Percentiles rank a stretch among this genome's conserved stretches.
Conservation (phyloP, 2,329 filamentous ascomycete species). For the Ceratocystis eucalypticola region DNA sequence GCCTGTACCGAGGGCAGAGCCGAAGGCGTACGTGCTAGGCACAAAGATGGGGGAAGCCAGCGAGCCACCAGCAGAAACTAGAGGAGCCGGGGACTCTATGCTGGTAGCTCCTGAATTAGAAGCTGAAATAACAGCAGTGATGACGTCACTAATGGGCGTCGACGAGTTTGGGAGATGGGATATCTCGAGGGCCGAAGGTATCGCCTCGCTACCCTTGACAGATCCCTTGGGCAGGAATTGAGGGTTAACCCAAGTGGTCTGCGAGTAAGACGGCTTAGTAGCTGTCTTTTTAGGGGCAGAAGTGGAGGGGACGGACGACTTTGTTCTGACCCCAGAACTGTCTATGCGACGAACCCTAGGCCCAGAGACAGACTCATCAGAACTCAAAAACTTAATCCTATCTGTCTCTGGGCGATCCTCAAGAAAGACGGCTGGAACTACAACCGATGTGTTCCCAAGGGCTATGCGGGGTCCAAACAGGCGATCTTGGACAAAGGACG, state of each 20-base stretch:
- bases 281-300: background rate
- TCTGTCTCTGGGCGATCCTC: background rate
- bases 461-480: slow-evolving; percentile 4
- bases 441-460: background rate
- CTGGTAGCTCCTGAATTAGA: background rate
- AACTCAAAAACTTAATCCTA: background rate
- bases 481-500: background rate
- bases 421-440: background rate
- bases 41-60: background rate
- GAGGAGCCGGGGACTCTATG: background rate
- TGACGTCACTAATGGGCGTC: background rate
- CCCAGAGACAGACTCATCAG: background rate
- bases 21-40: background rate
- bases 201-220: background rate
- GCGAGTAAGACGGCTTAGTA: background rate
- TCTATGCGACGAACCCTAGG: background rate
- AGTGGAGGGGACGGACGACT: background rate
- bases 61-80: background rate
- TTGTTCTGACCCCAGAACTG: background rate
- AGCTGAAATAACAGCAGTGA: background rate
- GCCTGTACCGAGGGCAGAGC: background rate
- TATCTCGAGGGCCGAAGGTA: background rate
- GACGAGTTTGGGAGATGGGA: background rate
- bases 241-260: background rate
- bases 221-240: background rate